phyloP scores from a whole-genome alignment of 805 yeast genomes.

The Brettanomyces anomalus region DNA sequence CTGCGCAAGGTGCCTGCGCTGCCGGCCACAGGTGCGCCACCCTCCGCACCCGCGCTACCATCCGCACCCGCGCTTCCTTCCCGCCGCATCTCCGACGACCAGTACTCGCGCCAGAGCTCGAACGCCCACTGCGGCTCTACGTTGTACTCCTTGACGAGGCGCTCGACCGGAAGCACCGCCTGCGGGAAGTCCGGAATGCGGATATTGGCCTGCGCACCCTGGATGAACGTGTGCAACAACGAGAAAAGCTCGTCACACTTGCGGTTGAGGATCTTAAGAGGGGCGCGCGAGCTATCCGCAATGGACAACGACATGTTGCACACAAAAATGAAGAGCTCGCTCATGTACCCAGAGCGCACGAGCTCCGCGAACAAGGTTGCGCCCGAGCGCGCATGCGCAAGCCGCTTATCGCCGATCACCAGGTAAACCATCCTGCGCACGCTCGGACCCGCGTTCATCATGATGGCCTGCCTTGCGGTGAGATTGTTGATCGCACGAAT shows the following conservation, averaged over 20 bases:
- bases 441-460: constrained; percentile 56
- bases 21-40: background rate
- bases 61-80: constrained; percentile 3
- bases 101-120: constrained; percentile 61
- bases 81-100: constrained; percentile 20
- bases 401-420: constrained; percentile 54
- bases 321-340: constrained; percentile 61
- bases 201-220: constrained; percentile 41
- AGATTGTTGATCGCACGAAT: constrained; percentile 61
- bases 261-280: constrained; percentile 61
- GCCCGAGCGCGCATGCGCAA: constrained; percentile 38
- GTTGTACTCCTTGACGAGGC: constrained; percentile 32
- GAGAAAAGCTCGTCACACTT: constrained; percentile 64
- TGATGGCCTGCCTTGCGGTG: constrained; percentile 52
- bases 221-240: constrained; percentile 56
- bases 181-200: constrained; percentile 15
- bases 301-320: constrained; percentile 38
- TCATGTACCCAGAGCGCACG: constrained; percentile 32
- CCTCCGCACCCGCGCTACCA: too few relatives aligned
- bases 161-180: constrained; percentile 30
- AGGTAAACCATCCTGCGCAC: constrained; percentile 45
- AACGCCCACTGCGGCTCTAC: constrained; percentile 60
- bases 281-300: constrained; percentile 27
- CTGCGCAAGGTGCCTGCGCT: constrained; percentile 8
- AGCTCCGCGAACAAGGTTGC: constrained; percentile 39